phyloP scores from a whole-genome alignment of 1,139 yeast species.

The Yamadazyma friedrichii region DNA sequence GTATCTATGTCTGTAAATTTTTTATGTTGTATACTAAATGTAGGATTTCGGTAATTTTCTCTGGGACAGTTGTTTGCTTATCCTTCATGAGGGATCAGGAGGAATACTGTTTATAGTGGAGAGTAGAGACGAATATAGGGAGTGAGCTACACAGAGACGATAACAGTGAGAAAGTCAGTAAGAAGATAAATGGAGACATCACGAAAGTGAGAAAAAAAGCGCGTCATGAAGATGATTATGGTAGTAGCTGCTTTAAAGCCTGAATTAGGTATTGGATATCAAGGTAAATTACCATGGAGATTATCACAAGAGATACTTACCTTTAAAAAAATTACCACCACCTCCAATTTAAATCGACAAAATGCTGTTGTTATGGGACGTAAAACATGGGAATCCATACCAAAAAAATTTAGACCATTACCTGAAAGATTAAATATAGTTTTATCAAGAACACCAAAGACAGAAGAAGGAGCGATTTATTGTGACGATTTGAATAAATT shows the following conservation, averaged over 20 bases:
- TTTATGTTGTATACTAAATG: constrained; percentile 6
- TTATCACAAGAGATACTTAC: constrained; percentile 81
- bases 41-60: constrained; percentile 1
- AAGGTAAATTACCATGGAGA: constrained; percentile 88
- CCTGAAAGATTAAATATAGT: constrained; percentile 74
- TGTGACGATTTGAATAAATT: constrained; percentile 44
- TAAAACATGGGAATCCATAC: constrained; percentile 94
- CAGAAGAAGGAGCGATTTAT: constrained; percentile 24
- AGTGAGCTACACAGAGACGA: too few species aligned
- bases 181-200: too few species aligned
- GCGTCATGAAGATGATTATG: constrained; percentile 37
- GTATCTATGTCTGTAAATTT: not conserved
- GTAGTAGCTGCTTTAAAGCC: constrained; percentile 88
- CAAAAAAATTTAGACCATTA: constrained; percentile 78
- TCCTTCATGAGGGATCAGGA: too few species aligned
- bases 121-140: too few species aligned
- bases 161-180: too few species aligned
- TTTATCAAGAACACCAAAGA: constrained; percentile 48
- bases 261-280: constrained; percentile 76
- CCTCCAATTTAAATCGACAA: constrained; percentile 17
- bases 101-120: too few species aligned
- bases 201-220: not conserved
- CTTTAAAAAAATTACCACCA: constrained; percentile 70
- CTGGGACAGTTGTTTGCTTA: too few species aligned
- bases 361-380: constrained; percentile 97